Evolutionary conservation across 1,284 basidiomycete species (phyloP).

Genomic region (Microbotryum saponariae): DNA sequence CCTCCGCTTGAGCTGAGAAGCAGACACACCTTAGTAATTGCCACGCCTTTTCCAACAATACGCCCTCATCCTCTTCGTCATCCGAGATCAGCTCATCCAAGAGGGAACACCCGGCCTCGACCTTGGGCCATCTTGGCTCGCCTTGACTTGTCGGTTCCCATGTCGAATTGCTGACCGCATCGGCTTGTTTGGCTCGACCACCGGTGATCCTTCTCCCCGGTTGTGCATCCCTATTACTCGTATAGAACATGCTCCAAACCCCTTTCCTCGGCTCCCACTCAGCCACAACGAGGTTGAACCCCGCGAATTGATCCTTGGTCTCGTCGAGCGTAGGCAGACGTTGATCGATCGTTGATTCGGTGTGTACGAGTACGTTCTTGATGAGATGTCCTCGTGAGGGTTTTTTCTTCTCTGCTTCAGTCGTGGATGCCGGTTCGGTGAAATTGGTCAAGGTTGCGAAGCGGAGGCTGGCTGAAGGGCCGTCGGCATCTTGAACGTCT

Average conservation of each 20-base stretch:
- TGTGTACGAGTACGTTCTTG: slow-evolving; percentile 9
- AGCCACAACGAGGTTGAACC: slow-evolving; percentile 33
- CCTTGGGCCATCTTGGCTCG: slow-evolving; percentile 33
- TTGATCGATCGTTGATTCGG: slow-evolving; percentile 6
- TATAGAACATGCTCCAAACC: slow-evolving; percentile 24
- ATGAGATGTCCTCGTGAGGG: slow-evolving; percentile 24
- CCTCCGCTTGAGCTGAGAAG: not conserved
- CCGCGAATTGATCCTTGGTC: slow-evolving; percentile 26
- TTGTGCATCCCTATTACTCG: slow-evolving; percentile 26
- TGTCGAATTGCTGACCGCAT: slow-evolving; percentile 27
- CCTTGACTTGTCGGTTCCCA: slow-evolving; percentile 19
- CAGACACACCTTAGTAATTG: slow-evolving; percentile 23
- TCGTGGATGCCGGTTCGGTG: slow-evolving; percentile 21
- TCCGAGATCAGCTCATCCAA: slow-evolving; percentile 6
- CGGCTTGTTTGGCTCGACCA: not conserved
- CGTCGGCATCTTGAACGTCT: no score
- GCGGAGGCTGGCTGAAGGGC: slow-evolving; percentile 2
- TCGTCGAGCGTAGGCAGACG: slow-evolving; percentile 21
- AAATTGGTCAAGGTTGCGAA: slow-evolving; percentile 35
- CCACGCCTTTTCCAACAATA: slow-evolving; percentile 19
- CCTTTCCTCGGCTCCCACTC: slow-evolving; percentile 8
- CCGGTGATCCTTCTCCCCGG: slow-evolving; percentile 9
- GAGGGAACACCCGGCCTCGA: slow-evolving; percentile 23
- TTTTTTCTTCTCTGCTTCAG: not conserved
- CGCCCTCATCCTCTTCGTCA: not conserved